A percentile compares a stretch with the other conserved stretches of the same genome.
Conservation (phyloP, 345 rosid genomes). For the Salix dunnii region DNA sequence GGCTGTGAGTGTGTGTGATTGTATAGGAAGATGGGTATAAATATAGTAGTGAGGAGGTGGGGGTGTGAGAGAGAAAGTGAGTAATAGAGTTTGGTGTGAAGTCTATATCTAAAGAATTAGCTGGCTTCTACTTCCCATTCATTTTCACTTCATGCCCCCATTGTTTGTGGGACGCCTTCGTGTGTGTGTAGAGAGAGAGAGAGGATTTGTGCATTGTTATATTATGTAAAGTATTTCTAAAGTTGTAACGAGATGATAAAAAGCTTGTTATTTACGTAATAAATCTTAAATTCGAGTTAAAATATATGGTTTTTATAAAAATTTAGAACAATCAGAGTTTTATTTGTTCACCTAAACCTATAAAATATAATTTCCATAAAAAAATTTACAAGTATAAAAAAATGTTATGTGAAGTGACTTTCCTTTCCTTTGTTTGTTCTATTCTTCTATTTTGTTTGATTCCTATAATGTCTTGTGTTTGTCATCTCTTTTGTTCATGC, state of each 20-base stretch:
- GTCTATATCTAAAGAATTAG: slow-evolving; percentile 44
- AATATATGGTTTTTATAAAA: fast-evolving
- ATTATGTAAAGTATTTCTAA: too few relatives aligned
- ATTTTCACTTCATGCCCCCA: not conserved
- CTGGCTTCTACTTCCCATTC: slow-evolving; percentile 51
- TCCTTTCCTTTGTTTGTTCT: not conserved
- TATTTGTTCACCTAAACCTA: fast-evolving
- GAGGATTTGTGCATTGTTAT: too few relatives aligned
- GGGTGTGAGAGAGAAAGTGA: not conserved
- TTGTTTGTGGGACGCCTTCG: not conserved
- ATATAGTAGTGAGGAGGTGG: not conserved
- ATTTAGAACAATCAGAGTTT: too few relatives aligned
- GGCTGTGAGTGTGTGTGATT: slow-evolving; percentile 1
- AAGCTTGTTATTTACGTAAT: fast-evolving
- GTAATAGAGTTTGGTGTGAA: slow-evolving; percentile 36
- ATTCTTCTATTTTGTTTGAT: not conserved
- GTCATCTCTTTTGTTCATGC: not conserved
- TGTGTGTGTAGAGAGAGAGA: not conserved
- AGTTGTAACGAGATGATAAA: too few relatives aligned
- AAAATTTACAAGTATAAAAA: too few relatives aligned
- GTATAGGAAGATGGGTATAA: not conserved
- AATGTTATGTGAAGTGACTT: too few relatives aligned
- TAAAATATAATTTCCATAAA: too few relatives aligned
- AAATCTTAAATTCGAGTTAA: too few relatives aligned
- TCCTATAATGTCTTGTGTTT: not conserved